phyloP scores from a whole-genome alignment of 768 basidiomycete genomes.

The Porphyrellus cyaneotinctus region DNA sequence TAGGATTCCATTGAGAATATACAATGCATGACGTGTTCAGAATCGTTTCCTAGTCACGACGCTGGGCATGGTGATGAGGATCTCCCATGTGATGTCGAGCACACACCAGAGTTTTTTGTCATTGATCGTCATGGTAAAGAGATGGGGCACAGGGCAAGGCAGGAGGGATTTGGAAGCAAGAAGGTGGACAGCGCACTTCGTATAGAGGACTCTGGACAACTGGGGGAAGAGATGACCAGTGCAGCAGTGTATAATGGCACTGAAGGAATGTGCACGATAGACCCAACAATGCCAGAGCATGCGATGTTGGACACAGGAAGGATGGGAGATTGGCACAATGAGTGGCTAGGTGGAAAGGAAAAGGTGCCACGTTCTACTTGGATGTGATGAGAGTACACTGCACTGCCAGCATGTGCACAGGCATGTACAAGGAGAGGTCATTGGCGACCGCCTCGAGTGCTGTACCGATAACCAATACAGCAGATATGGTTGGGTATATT shows the following conservation, averaged over 20 bases:
- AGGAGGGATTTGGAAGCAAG: conserved; percentile 61
- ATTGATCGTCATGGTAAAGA: conserved; percentile 33
- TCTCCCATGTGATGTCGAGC: conserved; percentile 48
- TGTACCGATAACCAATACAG: too few species aligned
- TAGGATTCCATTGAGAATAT: background rate
- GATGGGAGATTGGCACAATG: conserved; percentile 30
- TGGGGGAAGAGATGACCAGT: conserved; percentile 61
- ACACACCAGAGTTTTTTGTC: conserved; percentile 45
- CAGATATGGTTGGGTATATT: too few species aligned
- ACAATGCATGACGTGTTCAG: background rate
- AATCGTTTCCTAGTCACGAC: conserved; percentile 21
- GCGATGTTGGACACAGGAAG: conserved; percentile 15
- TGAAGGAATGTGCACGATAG: conserved; percentile 47
- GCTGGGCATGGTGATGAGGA: conserved; percentile 41
- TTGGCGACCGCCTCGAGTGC: conserved; percentile 25
- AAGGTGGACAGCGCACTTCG: conserved; percentile 54
- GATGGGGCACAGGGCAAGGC: conserved; percentile 38
- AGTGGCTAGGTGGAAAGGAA: conserved; percentile 34
- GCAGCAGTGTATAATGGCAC: conserved; percentile 69
- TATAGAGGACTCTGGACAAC: conserved; percentile 66
- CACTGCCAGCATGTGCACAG: conserved; percentile 31
- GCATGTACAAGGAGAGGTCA: conserved; percentile 30
- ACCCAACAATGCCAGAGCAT: conserved; percentile 12
- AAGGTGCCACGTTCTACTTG: conserved; percentile 33
- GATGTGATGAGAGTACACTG: conserved; percentile 24